phyloP scores from a whole-genome alignment of 148 eudicot species.

The Amaranthus cruentus region DNA sequence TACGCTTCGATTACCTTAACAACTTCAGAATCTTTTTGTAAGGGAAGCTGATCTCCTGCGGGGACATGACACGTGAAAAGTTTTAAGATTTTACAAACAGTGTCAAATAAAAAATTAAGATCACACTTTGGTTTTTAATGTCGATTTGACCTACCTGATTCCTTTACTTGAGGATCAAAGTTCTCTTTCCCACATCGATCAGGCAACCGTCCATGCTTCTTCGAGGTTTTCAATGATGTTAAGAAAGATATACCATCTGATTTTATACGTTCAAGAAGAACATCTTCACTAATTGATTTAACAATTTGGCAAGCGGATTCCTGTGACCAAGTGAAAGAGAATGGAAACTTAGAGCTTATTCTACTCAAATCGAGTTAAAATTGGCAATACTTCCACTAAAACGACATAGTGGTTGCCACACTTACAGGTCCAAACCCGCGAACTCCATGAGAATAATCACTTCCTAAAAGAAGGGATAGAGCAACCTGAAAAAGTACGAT shows the following conservation, averaged over 20 bases:
- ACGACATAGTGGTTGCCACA: constrained; percentile 9
- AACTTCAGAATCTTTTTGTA: constrained; percentile 37
- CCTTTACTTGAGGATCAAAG: constrained; percentile 21
- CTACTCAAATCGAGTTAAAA: not conserved
- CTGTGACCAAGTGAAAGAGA: constrained; percentile 32
- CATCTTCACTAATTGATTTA: constrained; percentile 55
- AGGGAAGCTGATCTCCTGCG: constrained; percentile 32
- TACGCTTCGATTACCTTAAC: constrained; percentile 67
- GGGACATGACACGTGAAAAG: constrained; percentile 4
- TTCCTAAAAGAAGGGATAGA: constrained; percentile 74
- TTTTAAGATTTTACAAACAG: not conserved
- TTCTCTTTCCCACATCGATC: constrained; percentile 43
- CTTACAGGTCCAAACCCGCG: constrained; percentile 84
- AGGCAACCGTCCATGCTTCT: constrained; percentile 37
- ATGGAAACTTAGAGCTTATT: not conserved
- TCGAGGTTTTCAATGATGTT: constrained; percentile 48
- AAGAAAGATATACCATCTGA: constrained; percentile 56
- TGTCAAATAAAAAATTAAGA: too few relatives aligned
- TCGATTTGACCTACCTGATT: constrained; percentile 35
- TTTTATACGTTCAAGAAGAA: constrained; percentile 50
- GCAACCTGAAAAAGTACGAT: constrained; percentile 56
- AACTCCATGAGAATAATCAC: constrained; percentile 84
- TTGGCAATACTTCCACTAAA: not conserved
- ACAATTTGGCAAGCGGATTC: constrained; percentile 77
- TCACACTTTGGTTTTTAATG: not conserved